phyloP scores from a whole-genome alignment of 2,329 filamentous ascomycete species.

The Orbilia blumenaviensis region DNA sequence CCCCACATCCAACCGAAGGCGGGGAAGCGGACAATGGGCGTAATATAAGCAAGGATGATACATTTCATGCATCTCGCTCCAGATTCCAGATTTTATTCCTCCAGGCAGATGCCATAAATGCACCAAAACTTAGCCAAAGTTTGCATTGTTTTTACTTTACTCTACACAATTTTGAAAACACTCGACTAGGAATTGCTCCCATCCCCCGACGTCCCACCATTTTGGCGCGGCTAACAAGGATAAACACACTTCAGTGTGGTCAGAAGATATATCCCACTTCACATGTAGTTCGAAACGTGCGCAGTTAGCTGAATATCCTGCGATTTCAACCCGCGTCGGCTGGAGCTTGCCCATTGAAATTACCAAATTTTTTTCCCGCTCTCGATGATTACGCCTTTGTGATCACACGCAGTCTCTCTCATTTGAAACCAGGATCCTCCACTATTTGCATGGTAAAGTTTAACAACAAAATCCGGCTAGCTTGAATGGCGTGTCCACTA shows the following conservation, averaged over 20 bases:
- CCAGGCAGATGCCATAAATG: not conserved
- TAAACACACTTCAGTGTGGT: not conserved
- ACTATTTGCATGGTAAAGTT: no score
- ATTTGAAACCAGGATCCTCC: no score
- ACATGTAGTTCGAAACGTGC: not conserved
- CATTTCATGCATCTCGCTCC: not conserved
- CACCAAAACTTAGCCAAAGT: not conserved
- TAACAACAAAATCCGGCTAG: no score
- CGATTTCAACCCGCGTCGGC: not conserved
- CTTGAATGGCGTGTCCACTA: no score
- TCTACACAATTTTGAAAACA: not conserved
- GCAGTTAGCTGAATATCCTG: not conserved
- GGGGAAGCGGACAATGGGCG: not conserved
- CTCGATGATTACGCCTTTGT: no score
- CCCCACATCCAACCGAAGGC: not conserved
- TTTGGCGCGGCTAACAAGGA: conserved; percentile 10
- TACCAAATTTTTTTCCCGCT: not conserved
- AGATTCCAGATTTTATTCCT: not conserved
- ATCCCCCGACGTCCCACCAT: not conserved
- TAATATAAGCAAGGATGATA: not conserved
- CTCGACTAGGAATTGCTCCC: not conserved
- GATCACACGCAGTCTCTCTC: no score
- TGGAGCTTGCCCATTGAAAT: not conserved
- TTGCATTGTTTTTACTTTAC: not conserved
- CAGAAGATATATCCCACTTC: not conserved